Evolutionary conservation across 345 rosid species (phyloP).

Genomic region (Salix dunnii): DNA sequence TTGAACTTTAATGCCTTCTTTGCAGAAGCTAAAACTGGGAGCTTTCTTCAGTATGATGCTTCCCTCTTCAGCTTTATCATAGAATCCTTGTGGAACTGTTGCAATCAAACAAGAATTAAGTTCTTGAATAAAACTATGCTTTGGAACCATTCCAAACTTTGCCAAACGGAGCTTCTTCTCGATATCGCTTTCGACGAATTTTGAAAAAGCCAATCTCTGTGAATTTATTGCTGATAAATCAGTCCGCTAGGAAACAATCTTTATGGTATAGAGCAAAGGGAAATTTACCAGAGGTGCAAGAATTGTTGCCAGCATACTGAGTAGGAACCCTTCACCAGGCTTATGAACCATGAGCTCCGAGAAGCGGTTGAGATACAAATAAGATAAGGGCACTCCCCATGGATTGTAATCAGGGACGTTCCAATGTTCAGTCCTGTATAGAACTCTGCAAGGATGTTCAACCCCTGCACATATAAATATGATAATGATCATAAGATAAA

Average conservation of each 20-base stretch:
- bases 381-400: slow-evolving; percentile 39
- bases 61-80: slow-evolving; percentile 40
- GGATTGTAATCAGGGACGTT: slow-evolving; percentile 36
- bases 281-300: slow-evolving; percentile 38
- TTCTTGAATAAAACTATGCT: slow-evolving; percentile 30
- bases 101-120: slow-evolving; percentile 25
- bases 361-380: slow-evolving; percentile 40
- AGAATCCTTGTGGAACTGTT: slow-evolving; percentile 29
- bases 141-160: slow-evolving; percentile 45
- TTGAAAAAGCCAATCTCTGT: slow-evolving; percentile 36
- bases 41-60: slow-evolving; percentile 43
- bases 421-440: slow-evolving; percentile 45
- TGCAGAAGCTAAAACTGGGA: slow-evolving; percentile 29
- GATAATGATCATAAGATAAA: no score
- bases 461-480: slow-evolving; percentile 18
- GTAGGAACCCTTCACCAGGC: slow-evolving; percentile 44
- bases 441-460: slow-evolving; percentile 33
- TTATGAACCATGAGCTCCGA: slow-evolving; percentile 48
- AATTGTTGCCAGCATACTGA: slow-evolving; percentile 28
- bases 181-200: slow-evolving; percentile 33
- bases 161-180: slow-evolving; percentile 28
- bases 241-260: no score
- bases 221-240: neutral
- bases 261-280: no score
- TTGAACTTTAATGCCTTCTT: slow-evolving; percentile 25